These are phyloP conservation scores for Neohortaea acidophila DNA, from an alignment of 495 filamentous ascomycete species.

Conservation along the genomic window DNA sequence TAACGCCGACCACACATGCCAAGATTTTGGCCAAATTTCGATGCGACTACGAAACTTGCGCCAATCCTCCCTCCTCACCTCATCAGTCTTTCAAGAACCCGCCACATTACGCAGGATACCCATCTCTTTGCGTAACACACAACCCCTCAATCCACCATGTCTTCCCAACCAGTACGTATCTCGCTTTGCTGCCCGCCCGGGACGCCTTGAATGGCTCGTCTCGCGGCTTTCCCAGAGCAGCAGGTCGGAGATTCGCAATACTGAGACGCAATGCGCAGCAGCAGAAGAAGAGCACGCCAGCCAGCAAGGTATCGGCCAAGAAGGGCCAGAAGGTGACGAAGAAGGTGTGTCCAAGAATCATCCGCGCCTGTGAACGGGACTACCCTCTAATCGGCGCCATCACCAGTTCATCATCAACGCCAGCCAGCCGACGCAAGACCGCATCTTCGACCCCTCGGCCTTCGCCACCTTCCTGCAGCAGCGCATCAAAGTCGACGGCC, in stretches of 20 bases:
- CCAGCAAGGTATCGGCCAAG: constrained; percentile 43
- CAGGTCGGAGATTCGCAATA: constrained; percentile 43
- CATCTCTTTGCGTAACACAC: constrained; percentile 48
- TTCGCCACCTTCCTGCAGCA: constrained; percentile 99
- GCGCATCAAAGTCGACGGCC: constrained; percentile 98
- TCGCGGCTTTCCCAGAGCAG: constrained; percentile 66
- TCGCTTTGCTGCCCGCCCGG: constrained; percentile 77
- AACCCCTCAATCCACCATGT: constrained; percentile 31
- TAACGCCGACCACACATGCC: too few relatives aligned
- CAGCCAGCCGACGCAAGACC: constrained; percentile 90
- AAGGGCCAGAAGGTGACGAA: constrained; percentile 55
- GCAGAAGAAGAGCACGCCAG: constrained; percentile 44
- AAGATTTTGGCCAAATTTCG: too few relatives aligned
- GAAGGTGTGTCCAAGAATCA: constrained; percentile 36
- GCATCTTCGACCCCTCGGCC: constrained; percentile 97
- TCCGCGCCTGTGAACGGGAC: not conserved
- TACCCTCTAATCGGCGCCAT: not conserved
- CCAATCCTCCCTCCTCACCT: too few relatives aligned
- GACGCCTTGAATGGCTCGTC: constrained; percentile 22
- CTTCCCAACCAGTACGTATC: constrained; percentile 62
- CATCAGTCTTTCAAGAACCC: too few relatives aligned
- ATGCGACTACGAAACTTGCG: too few relatives aligned
- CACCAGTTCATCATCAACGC: constrained; percentile 93
- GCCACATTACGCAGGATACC: constrained; percentile 42
- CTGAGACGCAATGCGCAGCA: constrained; percentile 37